Conservation (phyloP, 1,284 basidiomycete species). For the Schizophyllum amplum region DNA sequence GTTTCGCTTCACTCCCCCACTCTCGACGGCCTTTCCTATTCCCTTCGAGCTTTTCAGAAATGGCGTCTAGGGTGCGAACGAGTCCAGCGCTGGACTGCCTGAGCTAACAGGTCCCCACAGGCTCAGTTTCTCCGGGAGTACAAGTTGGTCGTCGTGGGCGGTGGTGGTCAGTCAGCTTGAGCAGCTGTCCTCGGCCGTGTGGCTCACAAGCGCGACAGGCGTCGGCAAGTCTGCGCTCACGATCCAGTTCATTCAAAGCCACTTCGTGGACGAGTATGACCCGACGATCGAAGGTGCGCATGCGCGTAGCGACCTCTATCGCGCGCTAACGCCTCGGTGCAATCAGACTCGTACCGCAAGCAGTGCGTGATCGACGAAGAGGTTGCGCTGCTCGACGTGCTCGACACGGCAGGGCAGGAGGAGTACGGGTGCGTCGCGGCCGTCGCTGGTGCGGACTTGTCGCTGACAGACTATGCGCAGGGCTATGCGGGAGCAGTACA, state of each 20-base stretch:
- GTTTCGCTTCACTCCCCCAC: not conserved
- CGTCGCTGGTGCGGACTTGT: constrained; percentile 7
- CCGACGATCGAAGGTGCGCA: constrained; percentile 86
- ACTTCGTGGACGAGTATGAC: constrained; percentile 98
- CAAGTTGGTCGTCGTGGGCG: constrained; percentile 96
- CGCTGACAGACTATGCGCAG: constrained; percentile 30
- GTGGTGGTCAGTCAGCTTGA: constrained; percentile 68
- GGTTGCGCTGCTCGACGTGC: constrained; percentile 92
- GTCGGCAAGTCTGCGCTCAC: constrained; percentile 96
- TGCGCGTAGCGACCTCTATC: not conserved
- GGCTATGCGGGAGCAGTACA: constrained; percentile 97
- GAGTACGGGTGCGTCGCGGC: constrained; percentile 80
- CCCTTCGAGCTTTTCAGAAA: not conserved
- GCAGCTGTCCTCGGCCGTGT: not conserved
- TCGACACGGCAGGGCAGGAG: constrained; percentile 98
- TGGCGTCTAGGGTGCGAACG: not conserved
- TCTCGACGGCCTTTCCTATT: not conserved
- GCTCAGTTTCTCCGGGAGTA: constrained; percentile 93
- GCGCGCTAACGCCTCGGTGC: constrained; percentile 1
- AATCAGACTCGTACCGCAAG: constrained; percentile 88
- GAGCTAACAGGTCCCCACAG: constrained; percentile 28
- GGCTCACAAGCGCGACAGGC: constrained; percentile 50
- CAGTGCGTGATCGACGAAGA: constrained; percentile 98
- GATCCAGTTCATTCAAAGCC: constrained; percentile 95
- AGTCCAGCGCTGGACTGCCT: not conserved